Evolutionary conservation across 23 red algal genomes (phyloP), one percentile per base, ranked within the genome.

Genomic region (Cyanidioschyzon merolae): DNA sequence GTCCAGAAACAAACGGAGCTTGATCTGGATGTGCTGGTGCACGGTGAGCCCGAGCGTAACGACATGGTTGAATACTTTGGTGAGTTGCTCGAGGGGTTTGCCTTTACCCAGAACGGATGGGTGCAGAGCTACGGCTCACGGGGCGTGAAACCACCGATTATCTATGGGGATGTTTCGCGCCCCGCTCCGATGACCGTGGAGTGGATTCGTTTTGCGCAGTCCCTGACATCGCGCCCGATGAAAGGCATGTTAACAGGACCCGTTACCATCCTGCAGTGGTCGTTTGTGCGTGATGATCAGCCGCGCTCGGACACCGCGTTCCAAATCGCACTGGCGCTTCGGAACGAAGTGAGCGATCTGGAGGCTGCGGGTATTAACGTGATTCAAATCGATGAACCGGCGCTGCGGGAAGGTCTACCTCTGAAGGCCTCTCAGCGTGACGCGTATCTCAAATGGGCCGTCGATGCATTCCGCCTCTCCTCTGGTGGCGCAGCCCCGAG

Each of bases 61-160:
- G 90, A 95, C 85, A 95, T 95, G 90, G 90, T 95, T 12, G 90
- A 95, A 82, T 95, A 90, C 63, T 95, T 95, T 68, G 90, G 83
- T 18, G 83, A 89, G 1, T 79, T 84, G 76, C 76, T 95, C 27
- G 76, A 80, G 32, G 90, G 90, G 0, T 86, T 89, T 39, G 82
- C 90, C 16, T 89, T 95, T 75, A 95, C 90, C 40, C 77, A 76
- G 24, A 50, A 86, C 38, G 90, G 90, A 2, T 95, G 90, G 90
- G 90, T 95, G 1, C 90, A 89, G 81, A 87, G 83, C 37, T 86
- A 86, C 67, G 90, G 90, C 51, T 85, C 81, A 1, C 85, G 86
- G 41, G 88, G 79, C 68, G 90, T 95, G 21, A 82, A 82, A 37
- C 90, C 90, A 21, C 90, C 90, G 16, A 95, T 95, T 68, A 83